phyloP scores from a whole-genome alignment of 2,329 filamentous ascomycete genomes.

The Aspergillus sp. region DNA sequence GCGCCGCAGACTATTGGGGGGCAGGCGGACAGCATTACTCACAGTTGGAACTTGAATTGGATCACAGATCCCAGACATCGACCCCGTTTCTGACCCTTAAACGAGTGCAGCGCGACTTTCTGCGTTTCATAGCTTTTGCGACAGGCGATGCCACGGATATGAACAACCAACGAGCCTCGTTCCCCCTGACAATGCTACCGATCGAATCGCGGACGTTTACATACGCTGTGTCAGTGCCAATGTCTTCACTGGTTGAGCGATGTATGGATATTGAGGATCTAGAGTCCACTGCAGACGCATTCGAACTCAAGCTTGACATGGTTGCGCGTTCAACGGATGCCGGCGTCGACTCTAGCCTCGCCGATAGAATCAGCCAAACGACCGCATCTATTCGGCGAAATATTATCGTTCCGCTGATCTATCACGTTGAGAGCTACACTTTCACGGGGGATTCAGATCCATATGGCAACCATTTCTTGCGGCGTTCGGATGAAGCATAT shows the following conservation, averaged over 20 bases:
- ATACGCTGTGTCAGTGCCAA: conserved; percentile 54
- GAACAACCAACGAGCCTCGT: conserved; percentile 35
- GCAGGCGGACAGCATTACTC: conserved; percentile 17
- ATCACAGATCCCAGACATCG: conserved; percentile 31
- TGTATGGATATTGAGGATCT: conserved; percentile 54
- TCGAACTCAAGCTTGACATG: conserved; percentile 50
- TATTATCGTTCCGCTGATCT: conserved; percentile 51
- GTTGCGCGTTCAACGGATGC: conserved; percentile 19
- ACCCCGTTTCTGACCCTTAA: conserved; percentile 60
- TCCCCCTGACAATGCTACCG: conserved; percentile 54
- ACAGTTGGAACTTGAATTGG: conserved; percentile 21
- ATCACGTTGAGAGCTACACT: conserved; percentile 38
- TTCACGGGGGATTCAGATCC: conserved; percentile 10
- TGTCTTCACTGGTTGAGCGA: conserved; percentile 47
- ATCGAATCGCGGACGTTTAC: conserved; percentile 56
- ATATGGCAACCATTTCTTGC: conserved; percentile 14
- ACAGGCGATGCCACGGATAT: conserved; percentile 31
- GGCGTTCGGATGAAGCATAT: conserved; percentile 35
- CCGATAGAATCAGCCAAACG: conserved; percentile 47
- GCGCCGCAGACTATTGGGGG: conserved; percentile 14
- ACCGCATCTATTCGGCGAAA: conserved; percentile 54
- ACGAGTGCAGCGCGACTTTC: conserved; percentile 57
- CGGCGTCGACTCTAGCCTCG: conserved; percentile 26
- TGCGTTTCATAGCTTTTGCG: conserved; percentile 57
- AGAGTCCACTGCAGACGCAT: conserved; percentile 58